Conservation (phyloP, 2,329 filamentous ascomycete genomes). For the Geosmithia putterillii region DNA sequence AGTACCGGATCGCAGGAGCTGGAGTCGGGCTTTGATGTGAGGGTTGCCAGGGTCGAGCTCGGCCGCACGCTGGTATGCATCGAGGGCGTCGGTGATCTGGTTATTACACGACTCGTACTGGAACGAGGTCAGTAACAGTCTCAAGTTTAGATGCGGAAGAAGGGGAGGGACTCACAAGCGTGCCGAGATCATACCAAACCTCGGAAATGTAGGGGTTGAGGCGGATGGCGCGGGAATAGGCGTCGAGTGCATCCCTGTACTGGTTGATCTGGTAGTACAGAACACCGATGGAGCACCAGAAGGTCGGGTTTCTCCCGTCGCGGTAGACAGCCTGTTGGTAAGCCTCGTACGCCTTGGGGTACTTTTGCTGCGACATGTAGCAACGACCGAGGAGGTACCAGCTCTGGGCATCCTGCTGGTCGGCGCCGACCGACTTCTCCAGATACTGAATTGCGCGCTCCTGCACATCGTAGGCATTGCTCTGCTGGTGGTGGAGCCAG, state of each 20-base stretch:
- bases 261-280: slow-evolving; percentile 99
- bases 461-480: slow-evolving; percentile 79
- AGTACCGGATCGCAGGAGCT: slow-evolving; percentile 74
- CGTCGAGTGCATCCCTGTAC: slow-evolving; percentile 93
- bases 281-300: slow-evolving; percentile 99
- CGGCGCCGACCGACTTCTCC: slow-evolving; percentile 89
- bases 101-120: slow-evolving; percentile 99
- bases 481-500: slow-evolving; percentile 96
- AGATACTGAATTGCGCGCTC: slow-evolving; percentile 95
- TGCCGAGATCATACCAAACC: slow-evolving; percentile 97
- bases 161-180: slow-evolving; percentile 53
- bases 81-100: slow-evolving; percentile 89
- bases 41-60: slow-evolving; percentile 88
- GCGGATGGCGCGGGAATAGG: slow-evolving; percentile 91
- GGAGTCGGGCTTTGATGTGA: slow-evolving; percentile 90
- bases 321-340: slow-evolving; percentile 98
- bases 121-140: slow-evolving; percentile 15
- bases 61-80: slow-evolving; percentile 88
- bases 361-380: slow-evolving; percentile 99
- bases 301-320: slow-evolving; percentile 93
- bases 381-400: slow-evolving; percentile 97
- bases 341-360: slow-evolving; percentile 95
- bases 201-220: slow-evolving; percentile 97
- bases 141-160: background rate
- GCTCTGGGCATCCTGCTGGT: slow-evolving; percentile 90